Evolutionary conservation across 2,329 filamentous ascomycete genomes (phyloP).

Genomic region (Clarireedia homoeocarpa): DNA sequence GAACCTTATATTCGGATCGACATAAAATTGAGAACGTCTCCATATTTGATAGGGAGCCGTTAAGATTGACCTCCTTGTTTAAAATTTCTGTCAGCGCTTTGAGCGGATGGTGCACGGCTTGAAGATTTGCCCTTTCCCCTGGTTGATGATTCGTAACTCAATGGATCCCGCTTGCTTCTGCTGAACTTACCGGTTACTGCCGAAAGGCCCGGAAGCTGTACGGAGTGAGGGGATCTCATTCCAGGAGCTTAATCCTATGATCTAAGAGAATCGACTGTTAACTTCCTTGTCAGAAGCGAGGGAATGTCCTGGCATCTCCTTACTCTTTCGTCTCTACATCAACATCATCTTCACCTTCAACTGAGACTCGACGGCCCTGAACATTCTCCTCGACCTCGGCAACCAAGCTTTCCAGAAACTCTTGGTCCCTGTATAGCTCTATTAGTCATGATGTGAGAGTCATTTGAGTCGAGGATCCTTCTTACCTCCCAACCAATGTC

Average conservation of each 20-base stretch:
- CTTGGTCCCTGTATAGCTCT: constrained; percentile 48
- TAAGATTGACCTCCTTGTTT: no score
- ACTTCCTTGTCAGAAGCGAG: not conserved
- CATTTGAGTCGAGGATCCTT: constrained; percentile 5
- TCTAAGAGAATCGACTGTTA: constrained; percentile 6
- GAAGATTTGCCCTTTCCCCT: no score
- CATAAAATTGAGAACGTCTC: no score
- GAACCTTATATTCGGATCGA: no score
- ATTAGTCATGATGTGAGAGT: not conserved
- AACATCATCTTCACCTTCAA: constrained; percentile 64
- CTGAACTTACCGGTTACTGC: not conserved
- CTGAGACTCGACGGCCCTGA: constrained; percentile 58
- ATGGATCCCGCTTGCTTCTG: no score
- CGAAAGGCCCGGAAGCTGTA: not conserved
- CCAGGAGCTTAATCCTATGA: not conserved
- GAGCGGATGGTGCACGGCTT: no score
- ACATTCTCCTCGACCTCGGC: constrained; percentile 71
- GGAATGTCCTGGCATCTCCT: not conserved
- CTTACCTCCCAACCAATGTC: constrained; percentile 65
- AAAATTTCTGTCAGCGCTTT: no score
- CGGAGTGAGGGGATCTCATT: no score
- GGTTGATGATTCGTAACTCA: no score
- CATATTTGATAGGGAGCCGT: no score
- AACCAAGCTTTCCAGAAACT: constrained; percentile 71
- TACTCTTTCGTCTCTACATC: constrained; percentile 14